Evolutionary conservation across 805 yeast genomes (phyloP).

Genomic region (Pichia manshurica): DNA sequence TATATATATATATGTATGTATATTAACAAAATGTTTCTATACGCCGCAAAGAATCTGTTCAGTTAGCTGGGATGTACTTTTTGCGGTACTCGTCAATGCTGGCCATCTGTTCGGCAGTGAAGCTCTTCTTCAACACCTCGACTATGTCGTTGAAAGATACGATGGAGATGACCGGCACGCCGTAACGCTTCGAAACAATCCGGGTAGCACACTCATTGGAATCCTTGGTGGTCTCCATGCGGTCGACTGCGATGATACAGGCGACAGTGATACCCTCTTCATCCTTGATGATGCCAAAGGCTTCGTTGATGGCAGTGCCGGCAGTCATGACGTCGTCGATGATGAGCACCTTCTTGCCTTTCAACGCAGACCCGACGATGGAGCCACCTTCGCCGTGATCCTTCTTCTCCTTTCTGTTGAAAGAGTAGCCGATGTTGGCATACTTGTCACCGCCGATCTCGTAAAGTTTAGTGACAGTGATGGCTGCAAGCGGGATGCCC

Average conservation of each 20-base stretch:
- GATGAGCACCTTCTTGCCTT: constrained; percentile 68
- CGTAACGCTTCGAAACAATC: constrained; percentile 62
- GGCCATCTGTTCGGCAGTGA: constrained; percentile 52
- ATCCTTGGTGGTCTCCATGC: constrained; percentile 83
- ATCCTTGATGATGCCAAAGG: constrained; percentile 65
- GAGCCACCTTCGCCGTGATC: constrained; percentile 98
- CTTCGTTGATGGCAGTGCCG: constrained; percentile 96
- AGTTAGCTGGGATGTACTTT: constrained; percentile 38
- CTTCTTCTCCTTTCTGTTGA: constrained; percentile 93
- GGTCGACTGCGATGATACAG: constrained; percentile 84
- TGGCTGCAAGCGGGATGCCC: constrained; percentile 93
- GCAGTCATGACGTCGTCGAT: constrained; percentile 98
- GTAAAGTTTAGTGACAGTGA: constrained; percentile 86
- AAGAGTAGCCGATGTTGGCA: constrained; percentile 75
- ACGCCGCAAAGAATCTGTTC: too few species aligned
- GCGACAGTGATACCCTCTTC: constrained; percentile 77
- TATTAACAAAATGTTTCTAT: not conserved
- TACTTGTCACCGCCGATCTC: constrained; percentile 83
- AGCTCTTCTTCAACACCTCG: constrained; percentile 45
- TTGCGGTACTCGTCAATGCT: constrained; percentile 55
- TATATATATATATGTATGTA: not conserved
- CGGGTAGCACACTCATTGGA: constrained; percentile 72
- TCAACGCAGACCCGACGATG: constrained; percentile 78
- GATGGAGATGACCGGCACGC: constrained; percentile 80
- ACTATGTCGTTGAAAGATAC: constrained; percentile 74